Evolutionary conservation across 2,329 filamentous ascomycete species (phyloP).

Genomic region (Aurifilum marmelostoma): DNA sequence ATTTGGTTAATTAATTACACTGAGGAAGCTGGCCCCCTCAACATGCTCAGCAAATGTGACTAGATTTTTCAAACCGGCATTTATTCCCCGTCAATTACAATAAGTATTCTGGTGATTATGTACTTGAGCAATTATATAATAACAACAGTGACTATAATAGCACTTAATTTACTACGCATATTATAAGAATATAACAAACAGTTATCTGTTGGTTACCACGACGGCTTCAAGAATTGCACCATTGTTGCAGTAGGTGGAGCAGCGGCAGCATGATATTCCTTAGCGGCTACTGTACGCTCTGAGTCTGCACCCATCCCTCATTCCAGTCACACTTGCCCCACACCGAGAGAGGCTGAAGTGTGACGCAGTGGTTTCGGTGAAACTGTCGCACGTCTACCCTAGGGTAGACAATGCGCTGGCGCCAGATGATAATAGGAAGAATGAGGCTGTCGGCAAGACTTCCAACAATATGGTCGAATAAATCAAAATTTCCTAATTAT

Average conservation of each 20-base stretch:
- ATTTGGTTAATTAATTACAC: background rate
- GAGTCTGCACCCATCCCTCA: background rate
- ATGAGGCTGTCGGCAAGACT: background rate
- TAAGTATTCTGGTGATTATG: background rate
- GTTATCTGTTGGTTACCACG: too few species aligned
- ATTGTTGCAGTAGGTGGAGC: background rate
- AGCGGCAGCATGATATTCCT: conserved; percentile 2
- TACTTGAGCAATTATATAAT: too few species aligned
- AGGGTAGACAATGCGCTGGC: background rate
- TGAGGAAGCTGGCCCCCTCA: background rate
- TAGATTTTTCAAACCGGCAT: background rate
- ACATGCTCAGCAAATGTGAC: background rate
- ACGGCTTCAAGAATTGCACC: too few species aligned
- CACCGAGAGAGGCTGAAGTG: background rate
- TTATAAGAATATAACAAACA: too few species aligned
- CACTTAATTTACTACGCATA: too few species aligned
- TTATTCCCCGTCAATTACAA: background rate
- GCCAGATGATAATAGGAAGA: background rate
- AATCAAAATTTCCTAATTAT: too few species aligned
- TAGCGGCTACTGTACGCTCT: background rate
- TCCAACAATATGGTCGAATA: too few species aligned
- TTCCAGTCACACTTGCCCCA: background rate
- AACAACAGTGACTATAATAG: too few species aligned
- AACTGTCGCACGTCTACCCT: background rate
- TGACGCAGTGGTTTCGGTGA: too few species aligned